Percentiles rank a stretch among this genome's conserved stretches.
phyloP scores from a whole-genome alignment of 2,329 filamentous ascomycete genomes.

The Exophiala sp. region DNA sequence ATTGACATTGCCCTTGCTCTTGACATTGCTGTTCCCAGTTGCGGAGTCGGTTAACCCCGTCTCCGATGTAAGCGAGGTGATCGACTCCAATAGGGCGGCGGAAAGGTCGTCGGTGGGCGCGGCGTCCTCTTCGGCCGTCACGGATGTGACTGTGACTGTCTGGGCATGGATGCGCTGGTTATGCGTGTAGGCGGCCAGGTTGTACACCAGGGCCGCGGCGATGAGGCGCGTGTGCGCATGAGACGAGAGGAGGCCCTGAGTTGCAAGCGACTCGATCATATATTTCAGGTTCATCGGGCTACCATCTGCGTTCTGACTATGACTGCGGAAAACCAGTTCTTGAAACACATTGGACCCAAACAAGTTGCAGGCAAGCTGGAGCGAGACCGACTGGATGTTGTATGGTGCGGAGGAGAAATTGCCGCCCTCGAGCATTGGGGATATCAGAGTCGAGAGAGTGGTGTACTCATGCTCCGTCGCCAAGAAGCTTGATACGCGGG shows the following conservation, averaged over 20 bases:
- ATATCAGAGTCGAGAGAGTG: slow-evolving; percentile 57
- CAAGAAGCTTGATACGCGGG: slow-evolving; percentile 72
- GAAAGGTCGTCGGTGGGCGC: slow-evolving; percentile 54
- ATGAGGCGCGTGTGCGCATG: slow-evolving; percentile 71
- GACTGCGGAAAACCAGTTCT: slow-evolving; percentile 50
- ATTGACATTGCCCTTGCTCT: not conserved
- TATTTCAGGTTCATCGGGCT: slow-evolving; percentile 42
- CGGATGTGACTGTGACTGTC: slow-evolving; percentile 45
- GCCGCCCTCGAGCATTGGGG: slow-evolving; percentile 34
- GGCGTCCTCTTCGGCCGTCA: slow-evolving; percentile 48
- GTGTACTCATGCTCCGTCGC: slow-evolving; percentile 65
- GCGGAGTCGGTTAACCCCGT: not conserved
- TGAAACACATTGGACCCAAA: slow-evolving; percentile 70
- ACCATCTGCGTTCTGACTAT: not conserved
- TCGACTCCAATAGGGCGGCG: slow-evolving; percentile 61
- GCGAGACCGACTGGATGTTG: slow-evolving; percentile 70
- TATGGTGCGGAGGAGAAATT: slow-evolving; percentile 61
- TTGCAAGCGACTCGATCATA: slow-evolving; percentile 63
- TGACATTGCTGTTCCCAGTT: not conserved
- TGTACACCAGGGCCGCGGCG: slow-evolving; percentile 76
- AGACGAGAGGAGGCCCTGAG: slow-evolving; percentile 71
- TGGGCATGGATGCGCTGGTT: slow-evolving; percentile 55
- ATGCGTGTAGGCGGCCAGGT: slow-evolving; percentile 67
- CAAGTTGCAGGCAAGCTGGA: slow-evolving; percentile 79
- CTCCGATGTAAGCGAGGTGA: slow-evolving; percentile 8